Base-by-base conservation (phyloP, 352 stramenopile genomes). In the Globisporangium okanoganense region DNA sequence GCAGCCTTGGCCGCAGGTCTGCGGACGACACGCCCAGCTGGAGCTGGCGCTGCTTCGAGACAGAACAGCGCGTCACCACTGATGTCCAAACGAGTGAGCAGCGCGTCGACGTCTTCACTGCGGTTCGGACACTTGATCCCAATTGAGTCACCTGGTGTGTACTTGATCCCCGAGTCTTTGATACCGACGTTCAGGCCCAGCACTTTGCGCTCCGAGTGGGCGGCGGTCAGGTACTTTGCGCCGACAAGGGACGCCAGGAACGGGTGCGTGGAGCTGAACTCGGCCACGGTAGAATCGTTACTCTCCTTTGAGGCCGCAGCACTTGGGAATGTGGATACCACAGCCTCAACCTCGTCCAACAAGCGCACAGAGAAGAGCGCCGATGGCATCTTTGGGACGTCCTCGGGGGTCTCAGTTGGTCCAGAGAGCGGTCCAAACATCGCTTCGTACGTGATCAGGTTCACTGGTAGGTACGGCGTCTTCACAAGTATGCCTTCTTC, bases 81-180 rank as follows among this genome's bases (percentile, higher is more conserved):
- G 8, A 88, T 33, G 9, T 76, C 67, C 0, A 95, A 61, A 7
- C 78, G 72, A 18, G 66, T 43, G 12, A 96, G 69, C n/a, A 95
- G 51, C 2, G 72, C 85, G 27, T 86, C 73, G 27, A 95, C 85
- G 36, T 88, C 80, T 43, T 75, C 64, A 3, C n/a, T 31, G 33
- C 71, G 68, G 67, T 97, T 97, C 0, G 86, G 81, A 38, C 88
- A 96, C 61, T 89, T 82, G 65, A 97, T 70, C 2, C 88, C 88
- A 25, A 97, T 87, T 18, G 86, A 87, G 52, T 97, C 90, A 4
- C 90, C 90, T 1, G 90, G 90, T 10, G 70, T 72, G 48, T 91
- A 97, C 29, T 73, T 57, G 54, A 94, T 84, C 0, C 65, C 64
- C 2, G 78, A 87, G 2, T 62, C 71, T 1, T 29, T 65, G 22